phyloP scores from a whole-genome alignment of 805 yeast genomes.

The Teunomyces cretensis region DNA sequence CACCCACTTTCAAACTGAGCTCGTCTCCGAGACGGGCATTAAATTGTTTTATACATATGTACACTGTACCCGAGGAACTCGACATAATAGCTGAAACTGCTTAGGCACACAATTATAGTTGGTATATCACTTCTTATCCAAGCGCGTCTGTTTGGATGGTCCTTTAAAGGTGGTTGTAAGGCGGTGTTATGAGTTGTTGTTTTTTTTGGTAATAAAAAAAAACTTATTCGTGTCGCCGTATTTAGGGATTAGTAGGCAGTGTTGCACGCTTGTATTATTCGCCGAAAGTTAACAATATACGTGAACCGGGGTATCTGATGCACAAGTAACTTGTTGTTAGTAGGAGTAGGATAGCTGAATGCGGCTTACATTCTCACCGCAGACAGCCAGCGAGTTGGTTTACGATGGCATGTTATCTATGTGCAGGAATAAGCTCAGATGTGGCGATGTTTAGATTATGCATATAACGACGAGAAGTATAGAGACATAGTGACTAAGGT shows the following conservation, averaged over 20 bases:
- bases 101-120: background rate
- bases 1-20: conserved; percentile 75
- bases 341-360: background rate
- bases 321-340: background rate
- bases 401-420: background rate
- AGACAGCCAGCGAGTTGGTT: conserved; percentile 2
- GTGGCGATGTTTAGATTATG: conserved; percentile 1
- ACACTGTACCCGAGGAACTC: conserved; percentile 27
- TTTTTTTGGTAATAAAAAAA: background rate
- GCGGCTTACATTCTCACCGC: conserved; percentile 4
- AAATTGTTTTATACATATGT: conserved; percentile 79
- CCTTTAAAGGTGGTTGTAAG: background rate
- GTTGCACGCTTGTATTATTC: background rate
- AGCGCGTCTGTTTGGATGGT: background rate
- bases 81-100: conserved; percentile 5
- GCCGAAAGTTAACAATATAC: background rate
- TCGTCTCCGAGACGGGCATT: conserved; percentile 88
- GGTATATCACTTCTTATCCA: background rate
- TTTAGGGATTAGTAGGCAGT: background rate
- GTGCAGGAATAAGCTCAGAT: background rate
- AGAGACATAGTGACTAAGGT: background rate
- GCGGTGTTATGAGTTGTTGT: conserved; percentile 1
- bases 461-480: background rate
- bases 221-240: background rate
- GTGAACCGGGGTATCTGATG: background rate